These are phyloP conservation scores for Epichloe gansuensis DNA, from an alignment of 2,329 filamentous ascomycete species.

Conservation along the genomic window DNA sequence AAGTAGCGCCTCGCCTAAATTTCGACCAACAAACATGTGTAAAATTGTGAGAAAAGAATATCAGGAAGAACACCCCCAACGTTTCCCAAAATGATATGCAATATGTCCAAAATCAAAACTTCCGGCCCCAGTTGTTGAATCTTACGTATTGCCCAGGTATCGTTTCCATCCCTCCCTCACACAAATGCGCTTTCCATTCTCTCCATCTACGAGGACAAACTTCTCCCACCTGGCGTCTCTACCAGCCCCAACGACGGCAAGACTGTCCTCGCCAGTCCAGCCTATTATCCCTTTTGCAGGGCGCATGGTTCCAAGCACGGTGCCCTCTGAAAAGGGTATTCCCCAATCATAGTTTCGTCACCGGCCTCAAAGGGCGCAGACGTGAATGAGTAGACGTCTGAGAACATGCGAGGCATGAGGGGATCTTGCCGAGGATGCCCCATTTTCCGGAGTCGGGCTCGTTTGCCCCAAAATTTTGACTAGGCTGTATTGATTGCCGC, in stretches of 20 bases:
- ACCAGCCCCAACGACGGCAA: slow-evolving; percentile 70
- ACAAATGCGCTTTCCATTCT: slow-evolving; percentile 55
- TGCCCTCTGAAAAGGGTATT: slow-evolving; percentile 29
- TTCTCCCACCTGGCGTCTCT: slow-evolving; percentile 79
- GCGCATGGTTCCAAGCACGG: slow-evolving; percentile 37
- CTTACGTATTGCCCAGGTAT: slow-evolving; percentile 43
- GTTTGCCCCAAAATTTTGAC: slow-evolving; percentile 16
- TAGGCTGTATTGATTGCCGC: slow-evolving; percentile 23
- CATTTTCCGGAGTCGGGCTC: slow-evolving; percentile 55
- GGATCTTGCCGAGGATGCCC: slow-evolving; percentile 74
- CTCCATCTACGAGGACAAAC: slow-evolving; percentile 58
- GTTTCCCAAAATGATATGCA: neutral
- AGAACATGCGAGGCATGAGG: slow-evolving; percentile 80
- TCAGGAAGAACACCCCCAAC: neutral
- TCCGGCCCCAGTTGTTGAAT: neutral
- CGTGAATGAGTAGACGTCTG: slow-evolving; percentile 78
- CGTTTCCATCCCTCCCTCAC: slow-evolving; percentile 71
- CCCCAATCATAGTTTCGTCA: slow-evolving; percentile 49
- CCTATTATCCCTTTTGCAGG: slow-evolving; percentile 76
- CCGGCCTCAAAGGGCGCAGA: slow-evolving; percentile 73
- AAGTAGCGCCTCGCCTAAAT: neutral
- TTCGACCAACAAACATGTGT: neutral
- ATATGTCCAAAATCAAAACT: neutral
- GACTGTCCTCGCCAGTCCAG: slow-evolving; percentile 63
- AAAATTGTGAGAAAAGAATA: neutral